Evolutionary conservation across 257 asterid species (phyloP), one percentile per base, ranked within the genome.

Genomic region (Lavandula angustifolia): DNA sequence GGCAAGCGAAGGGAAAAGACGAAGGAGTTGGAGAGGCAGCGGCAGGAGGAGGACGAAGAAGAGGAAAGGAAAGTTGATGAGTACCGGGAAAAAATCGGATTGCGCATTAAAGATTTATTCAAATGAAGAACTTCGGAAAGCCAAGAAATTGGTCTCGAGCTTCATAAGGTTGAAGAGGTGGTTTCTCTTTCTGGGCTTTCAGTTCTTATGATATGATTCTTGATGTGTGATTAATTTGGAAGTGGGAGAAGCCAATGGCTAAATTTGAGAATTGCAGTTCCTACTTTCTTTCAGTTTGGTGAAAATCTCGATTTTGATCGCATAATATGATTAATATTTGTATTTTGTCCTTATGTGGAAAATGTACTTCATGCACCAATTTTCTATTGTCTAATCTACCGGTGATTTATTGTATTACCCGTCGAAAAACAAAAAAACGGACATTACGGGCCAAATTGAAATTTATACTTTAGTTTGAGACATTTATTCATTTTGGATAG

Each of bases 1-100:
- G 99, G 97, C 99, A 89, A 87, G 96, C 95, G 14, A 78, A 76
- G 97, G 72, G 92, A 92, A 58, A 92, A 89, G 77, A 89, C 94
- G 1, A 89, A 89, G 79, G 99, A 92, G 73, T 70, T 89, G 32
- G 85, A 81, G 18, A 77, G 66, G 78, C 64, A 14, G 75, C 83
- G 85, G 56, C 77, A 78, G 62, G 84, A 77, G 75, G 99, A 92
- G 73, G 92, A 87, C 0, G 92, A 87, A 52, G 90, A 92, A 76
- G 99, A 92, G 69, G 97, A 87, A 59, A 81, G 81, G 43, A 87
- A 76, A 75, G 81, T 89, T 17, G 95, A 87, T 9, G 97, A 92
- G 68, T 92, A 87, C 64, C 91, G 96, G 16, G 83, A 89, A 67
- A 82, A 89, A 67, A 82, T 92, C 68, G 96, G 84, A 32, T 14